Evolutionary conservation across 495 filamentous ascomycete species (phyloP).

Genomic region (Polyplosphaeria fusca): DNA sequence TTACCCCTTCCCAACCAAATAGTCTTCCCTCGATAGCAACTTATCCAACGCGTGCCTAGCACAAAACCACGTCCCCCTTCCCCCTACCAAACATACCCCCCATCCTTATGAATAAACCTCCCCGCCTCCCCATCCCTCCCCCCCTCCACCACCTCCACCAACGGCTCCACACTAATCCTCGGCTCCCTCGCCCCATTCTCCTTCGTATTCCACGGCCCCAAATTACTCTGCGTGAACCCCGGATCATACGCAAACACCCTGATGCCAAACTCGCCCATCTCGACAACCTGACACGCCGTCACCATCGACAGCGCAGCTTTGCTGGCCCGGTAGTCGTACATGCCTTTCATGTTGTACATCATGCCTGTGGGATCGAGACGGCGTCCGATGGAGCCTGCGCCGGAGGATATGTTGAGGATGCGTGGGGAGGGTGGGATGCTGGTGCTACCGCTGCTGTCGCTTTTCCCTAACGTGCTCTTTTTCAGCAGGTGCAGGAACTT

Average conservation of each 20-base stretch:
- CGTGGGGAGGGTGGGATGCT: conserved; percentile 26
- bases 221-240: conserved; percentile 40
- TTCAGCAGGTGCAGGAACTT: conserved; percentile 36
- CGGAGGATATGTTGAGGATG: conserved; percentile 39
- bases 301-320: conserved; percentile 39
- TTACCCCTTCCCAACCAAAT: too few species aligned
- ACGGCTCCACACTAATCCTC: conserved; percentile 11
- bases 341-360: background rate
- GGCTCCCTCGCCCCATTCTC: conserved; percentile 35
- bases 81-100: conserved; percentile 14
- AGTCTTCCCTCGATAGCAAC: too few species aligned
- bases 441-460: background rate
- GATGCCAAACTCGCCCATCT: conserved; percentile 15
- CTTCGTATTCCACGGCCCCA: conserved; percentile 36
- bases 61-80: too few species aligned
- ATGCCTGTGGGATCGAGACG: conserved; percentile 35
- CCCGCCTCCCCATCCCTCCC: conserved; percentile 41
- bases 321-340: conserved; percentile 35
- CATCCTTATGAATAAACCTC: conserved; percentile 38
- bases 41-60: too few species aligned
- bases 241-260: conserved; percentile 37
- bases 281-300: conserved; percentile 14
- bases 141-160: conserved; percentile 39
- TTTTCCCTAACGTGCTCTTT: conserved; percentile 24
- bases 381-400: conserved; percentile 29